Base-by-base conservation (phyloP, 2,329 filamentous ascomycete genomes). In the Huntiella moniliformis region DNA sequence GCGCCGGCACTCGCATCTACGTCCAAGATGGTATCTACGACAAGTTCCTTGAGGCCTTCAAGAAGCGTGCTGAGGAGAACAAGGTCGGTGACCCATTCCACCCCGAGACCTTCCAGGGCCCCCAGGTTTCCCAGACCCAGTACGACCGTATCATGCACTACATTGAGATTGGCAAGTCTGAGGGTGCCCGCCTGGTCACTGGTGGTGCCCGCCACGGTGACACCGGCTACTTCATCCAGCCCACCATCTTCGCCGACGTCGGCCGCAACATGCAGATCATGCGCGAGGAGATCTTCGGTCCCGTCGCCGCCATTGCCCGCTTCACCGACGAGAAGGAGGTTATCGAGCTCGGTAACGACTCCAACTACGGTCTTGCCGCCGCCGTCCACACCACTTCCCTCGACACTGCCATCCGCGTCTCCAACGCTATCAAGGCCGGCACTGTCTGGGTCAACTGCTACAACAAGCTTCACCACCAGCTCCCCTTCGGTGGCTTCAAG, bases 251-350 rank as follows among this genome's bases (percentile, higher is more conserved):
- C 38, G 52, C 44, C 17, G 47, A 60, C 50, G 15, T 55, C 5
- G 52, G 52, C 16, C 54, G 58, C n/a, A 44, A 54, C 6, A 54
- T 58, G 16, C 60, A 59, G 47, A 67, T 78, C 43, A 70, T 69
- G 58, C 66, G 67, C 15, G 73, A 79, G 51, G 74, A 79, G 50
- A 66, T 79, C 1, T 80, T 80, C 51, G 75, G 76, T 0, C 74
- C 76, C 0, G 74, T 81, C 3, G 68, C 74, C 0, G 67, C 67
- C 17, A 68, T 79, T 51, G 67, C 67, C 45, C 66, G 50, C 60
- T 61, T 63, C 46, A 53, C 53, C 15, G 55, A 54, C 0, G 61
- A 63, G 18, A 54, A 53, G 0, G 59, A 63, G 36, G 61, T 57
- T 0, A 42, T 63, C 1, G 44, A 38, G 4, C 54, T 56, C 5